Base-by-base conservation (phyloP, 345 rosid species). In the Melastoma malabathricum region DNA sequence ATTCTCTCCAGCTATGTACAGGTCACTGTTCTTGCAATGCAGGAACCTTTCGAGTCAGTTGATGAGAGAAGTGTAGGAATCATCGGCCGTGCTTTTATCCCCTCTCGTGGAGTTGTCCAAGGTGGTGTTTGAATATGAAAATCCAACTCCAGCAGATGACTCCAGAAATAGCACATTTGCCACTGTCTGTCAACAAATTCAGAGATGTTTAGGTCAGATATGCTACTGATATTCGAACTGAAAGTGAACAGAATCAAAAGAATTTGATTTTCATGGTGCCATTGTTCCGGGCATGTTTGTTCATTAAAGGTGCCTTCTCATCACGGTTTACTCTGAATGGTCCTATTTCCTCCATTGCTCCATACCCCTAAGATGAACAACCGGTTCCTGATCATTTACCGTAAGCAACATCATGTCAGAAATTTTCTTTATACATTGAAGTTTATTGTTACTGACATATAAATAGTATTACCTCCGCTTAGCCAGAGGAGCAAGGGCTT, bases 261-360 rank as follows among this genome's bases (percentile, higher is more conserved):
- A 31, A 31, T 31, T 3, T 9, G 20, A 51, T 38, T 51, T 29
- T 6, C 54, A 51, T 7, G 29, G 34, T 57, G 73, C 79, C 82
- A 2, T 65, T 59, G 51, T 68, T 77, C 79, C 77, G 70, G 15
- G 77, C 72, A 56, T 64, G 66, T 14, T 54, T 18, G 41, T 75
- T 79, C 43, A 61, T 19, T 50, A n/a, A 64, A 2, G 75, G 68
- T 10, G 75, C 75, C 39, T 59, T 57, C 5, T 71, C 68, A 18
- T 72, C 79, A 3, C 65, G 62, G 57, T 70, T 66, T 13, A 68
- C 79, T 55, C 75, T 63, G 59, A 75, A 68, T 14, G 84, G 81
- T 17, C 84, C 84, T 15, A 75, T 44, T 53, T 78, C 84, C 50
- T 54, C 62, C 81, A 75, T 66, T 20, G 79, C 79, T 53, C 79